Evolutionary conservation across 1,139 yeast genomes (phyloP), one percentile per base, ranked within the genome.

Genomic region (Pichia inconspicua): DNA sequence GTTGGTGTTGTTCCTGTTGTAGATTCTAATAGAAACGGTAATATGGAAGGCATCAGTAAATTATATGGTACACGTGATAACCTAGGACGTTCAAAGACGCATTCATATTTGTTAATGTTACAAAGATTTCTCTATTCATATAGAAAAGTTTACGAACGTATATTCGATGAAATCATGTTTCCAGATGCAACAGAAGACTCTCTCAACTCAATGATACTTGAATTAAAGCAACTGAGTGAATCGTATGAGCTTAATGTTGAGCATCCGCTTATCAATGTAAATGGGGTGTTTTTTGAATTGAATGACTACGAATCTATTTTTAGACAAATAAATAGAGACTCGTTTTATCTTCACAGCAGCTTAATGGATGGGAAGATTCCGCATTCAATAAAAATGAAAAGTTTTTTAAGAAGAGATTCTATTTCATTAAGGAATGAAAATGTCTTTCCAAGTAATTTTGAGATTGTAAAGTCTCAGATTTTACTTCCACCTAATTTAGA

Each of bases 1-100:
- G 61, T 92, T 48, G 98, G 97, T 4, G 54, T 92, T 2, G 67
- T 92, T 27, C 95, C 97, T 0, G 54, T 85, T 3, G 66, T 65
- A 8, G 39, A 41, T 4, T 48, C 56, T 2, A 55, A 53, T 8
- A 49, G 48, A 34, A 34, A 15, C 12, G 62, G 63, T 51, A 51
- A 49, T 28, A 44, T 50, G 12, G 47, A 57, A 25, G 58, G 49
- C 2, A 48, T 65, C 0, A 53, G 54, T 35, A 68, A 68, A 25
- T 62, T 77, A 17, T 67, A 72, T 45, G 67, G 70, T 46, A 57
- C 74, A 14, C 53, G 42, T 15, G 52, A 61, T 12, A 57, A 58
- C 30, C 30, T 50, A 5, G 62, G 65, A 3, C 57, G 68, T 0
- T 55, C 57, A 15, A 59, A 53, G 14, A 62, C 58, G 0, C 44